These are phyloP conservation scores for Solanum phureja DNA, from an alignment of 257 asterid species.

Conservation along the genomic window DNA sequence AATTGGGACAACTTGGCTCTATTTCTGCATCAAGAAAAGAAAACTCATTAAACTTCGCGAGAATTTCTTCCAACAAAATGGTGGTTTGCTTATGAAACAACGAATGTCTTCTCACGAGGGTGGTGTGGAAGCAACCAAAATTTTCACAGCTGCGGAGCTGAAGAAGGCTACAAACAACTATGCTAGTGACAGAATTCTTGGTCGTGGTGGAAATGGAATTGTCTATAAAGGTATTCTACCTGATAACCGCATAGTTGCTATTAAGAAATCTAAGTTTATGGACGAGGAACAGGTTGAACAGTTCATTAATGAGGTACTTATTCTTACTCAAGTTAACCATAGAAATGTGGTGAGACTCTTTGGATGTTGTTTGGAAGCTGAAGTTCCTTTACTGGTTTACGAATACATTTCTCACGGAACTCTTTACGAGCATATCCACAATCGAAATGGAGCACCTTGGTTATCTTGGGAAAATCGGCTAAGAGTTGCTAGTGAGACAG, in stretches of 20 bases:
- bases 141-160: constrained; percentile 54
- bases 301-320: constrained; percentile 66
- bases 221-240: constrained; percentile 60
- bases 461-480: constrained; percentile 56
- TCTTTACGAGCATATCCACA: constrained; percentile 44
- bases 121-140: constrained; percentile 33
- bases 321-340: constrained; percentile 70
- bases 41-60: constrained; percentile 32
- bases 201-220: constrained; percentile 64
- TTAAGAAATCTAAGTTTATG: constrained; percentile 52
- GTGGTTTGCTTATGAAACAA: constrained; percentile 50
- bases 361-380: constrained; percentile 70
- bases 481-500: constrained; percentile 57
- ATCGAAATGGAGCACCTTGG: constrained; percentile 22
- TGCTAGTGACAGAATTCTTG: constrained; percentile 49
- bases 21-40: constrained; percentile 42
- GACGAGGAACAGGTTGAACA: constrained; percentile 57
- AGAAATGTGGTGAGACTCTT: constrained; percentile 62
- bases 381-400: constrained; percentile 62
- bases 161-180: constrained; percentile 48
- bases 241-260: constrained; percentile 46
- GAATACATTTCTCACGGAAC: constrained; percentile 64
- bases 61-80: constrained; percentile 69
- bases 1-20: constrained; percentile 36
- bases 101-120: constrained; percentile 40